Conservation (phyloP, 179 eudicot genomes). For the Amaranthus tricolor region DNA sequence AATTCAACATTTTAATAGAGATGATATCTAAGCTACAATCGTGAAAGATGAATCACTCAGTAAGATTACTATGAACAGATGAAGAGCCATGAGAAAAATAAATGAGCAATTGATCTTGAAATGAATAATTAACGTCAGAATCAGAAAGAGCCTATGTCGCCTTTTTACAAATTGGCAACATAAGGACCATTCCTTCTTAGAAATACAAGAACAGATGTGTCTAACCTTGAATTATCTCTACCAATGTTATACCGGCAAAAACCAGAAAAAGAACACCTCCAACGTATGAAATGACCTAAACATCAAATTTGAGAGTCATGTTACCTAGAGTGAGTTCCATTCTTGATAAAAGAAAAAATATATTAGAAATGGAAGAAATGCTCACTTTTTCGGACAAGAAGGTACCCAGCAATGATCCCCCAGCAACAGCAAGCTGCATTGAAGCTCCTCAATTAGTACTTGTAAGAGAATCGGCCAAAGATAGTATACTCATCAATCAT, state of each 20-base stretch:
- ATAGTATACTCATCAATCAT: not conserved
- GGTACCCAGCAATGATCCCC: slow-evolving; percentile 85
- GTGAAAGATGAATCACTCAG: not conserved
- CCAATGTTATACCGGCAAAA: slow-evolving; percentile 69
- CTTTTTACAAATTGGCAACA: slow-evolving; percentile 14
- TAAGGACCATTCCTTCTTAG: not conserved
- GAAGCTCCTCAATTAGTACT: not conserved
- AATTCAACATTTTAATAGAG: no score
- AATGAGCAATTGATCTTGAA: slow-evolving; percentile 11
- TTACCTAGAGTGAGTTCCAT: not conserved
- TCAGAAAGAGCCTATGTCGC: slow-evolving; percentile 9
- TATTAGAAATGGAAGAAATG: slow-evolving; percentile 3
- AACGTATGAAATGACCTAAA: slow-evolving; percentile 72
- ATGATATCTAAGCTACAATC: no score
- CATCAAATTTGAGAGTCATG: slow-evolving; percentile 3
- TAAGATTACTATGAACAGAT: slow-evolving; percentile 1
- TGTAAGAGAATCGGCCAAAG: not conserved
- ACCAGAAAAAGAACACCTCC: slow-evolving; percentile 86
- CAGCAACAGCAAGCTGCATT: slow-evolving; percentile 88
- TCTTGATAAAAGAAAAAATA: not conserved
- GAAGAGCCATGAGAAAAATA: slow-evolving; percentile 10
- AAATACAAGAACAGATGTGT: slow-evolving; percentile 6
- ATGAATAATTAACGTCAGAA: not conserved
- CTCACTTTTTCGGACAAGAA: slow-evolving; percentile 89
- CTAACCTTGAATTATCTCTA: slow-evolving; percentile 67